Conservation (phyloP, 2,329 filamentous ascomycete species). For the Furcasterigmium furcatum region DNA sequence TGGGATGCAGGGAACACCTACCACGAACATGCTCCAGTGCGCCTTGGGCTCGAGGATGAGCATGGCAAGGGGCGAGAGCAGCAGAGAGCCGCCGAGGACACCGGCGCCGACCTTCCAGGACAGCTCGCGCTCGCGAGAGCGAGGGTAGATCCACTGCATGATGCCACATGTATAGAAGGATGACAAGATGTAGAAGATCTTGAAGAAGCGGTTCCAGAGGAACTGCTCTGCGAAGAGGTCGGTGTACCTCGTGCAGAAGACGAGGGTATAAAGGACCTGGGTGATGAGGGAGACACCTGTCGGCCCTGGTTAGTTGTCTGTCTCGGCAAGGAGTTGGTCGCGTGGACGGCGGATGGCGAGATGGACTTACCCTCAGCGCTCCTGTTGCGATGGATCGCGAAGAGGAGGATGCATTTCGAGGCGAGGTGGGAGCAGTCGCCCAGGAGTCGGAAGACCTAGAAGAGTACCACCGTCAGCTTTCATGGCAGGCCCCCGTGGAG, state of each 20-base stretch:
- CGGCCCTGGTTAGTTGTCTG: conserved; percentile 9
- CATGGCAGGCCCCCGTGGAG: background rate
- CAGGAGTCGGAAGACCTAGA: conserved; percentile 67
- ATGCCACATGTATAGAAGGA: conserved; percentile 83
- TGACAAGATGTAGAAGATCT: conserved; percentile 82
- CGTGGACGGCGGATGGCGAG: background rate
- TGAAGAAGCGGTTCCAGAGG: conserved; percentile 76
- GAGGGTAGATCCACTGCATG: conserved; percentile 83
- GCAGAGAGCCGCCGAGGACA: conserved; percentile 61
- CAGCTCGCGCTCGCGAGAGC: conserved; percentile 85
- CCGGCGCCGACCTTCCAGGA: conserved; percentile 87
- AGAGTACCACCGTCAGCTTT: conserved; percentile 5
- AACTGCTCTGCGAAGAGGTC: conserved; percentile 65
- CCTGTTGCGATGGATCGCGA: conserved; percentile 82
- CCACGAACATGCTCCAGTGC: conserved; percentile 46
- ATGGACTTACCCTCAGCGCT: conserved; percentile 69
- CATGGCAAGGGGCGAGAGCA: conserved; percentile 70
- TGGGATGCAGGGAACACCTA: conserved; percentile 26
- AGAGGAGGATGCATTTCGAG: conserved; percentile 88
- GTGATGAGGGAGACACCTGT: conserved; percentile 88
- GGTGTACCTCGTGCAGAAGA: conserved; percentile 85
- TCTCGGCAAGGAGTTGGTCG: no score
- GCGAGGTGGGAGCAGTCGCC: conserved; percentile 81
- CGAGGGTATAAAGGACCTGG: conserved; percentile 79
- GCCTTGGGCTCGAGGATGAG: conserved; percentile 56